Evolutionary conservation across 768 basidiomycete species (phyloP).

Genomic region (Goffeauzyma gilvescens): DNA sequence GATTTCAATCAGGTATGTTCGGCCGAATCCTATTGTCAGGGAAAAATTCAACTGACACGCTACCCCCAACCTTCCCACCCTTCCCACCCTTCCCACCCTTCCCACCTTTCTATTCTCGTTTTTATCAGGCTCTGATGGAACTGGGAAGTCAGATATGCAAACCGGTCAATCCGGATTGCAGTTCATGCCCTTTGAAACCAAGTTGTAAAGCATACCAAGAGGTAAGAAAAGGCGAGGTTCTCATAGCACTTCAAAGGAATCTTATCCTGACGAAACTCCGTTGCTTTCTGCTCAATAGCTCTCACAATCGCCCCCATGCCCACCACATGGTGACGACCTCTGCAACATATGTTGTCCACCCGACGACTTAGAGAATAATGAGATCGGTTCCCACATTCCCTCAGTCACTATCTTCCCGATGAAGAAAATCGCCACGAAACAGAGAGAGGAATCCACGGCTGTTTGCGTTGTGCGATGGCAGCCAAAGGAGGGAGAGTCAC

Average conservation of each 20-base stretch:
- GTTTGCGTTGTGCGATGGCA: slow-evolving; percentile 75
- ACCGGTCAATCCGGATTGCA: slow-evolving; percentile 58
- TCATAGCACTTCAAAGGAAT: too few species aligned
- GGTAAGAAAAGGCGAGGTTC: slow-evolving; percentile 15
- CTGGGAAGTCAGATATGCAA: slow-evolving; percentile 85
- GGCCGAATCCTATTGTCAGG: too few species aligned
- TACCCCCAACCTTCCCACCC: too few species aligned
- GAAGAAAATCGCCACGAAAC: slow-evolving; percentile 62
- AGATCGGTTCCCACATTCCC: slow-evolving; percentile 11
- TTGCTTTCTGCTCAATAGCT: not conserved
- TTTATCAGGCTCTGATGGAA: slow-evolving; percentile 70
- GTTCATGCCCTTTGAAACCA: slow-evolving; percentile 47
- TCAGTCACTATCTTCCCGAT: slow-evolving; percentile 66
- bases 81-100: too few species aligned
- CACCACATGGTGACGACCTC: not conserved
- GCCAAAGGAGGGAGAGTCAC: slow-evolving; percentile 29
- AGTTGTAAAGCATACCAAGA: slow-evolving; percentile 50
- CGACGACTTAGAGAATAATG: not conserved
- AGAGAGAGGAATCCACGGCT: slow-evolving; percentile 62
- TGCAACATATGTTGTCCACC: slow-evolving; percentile 20
- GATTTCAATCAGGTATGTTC: slow-evolving; percentile 48
- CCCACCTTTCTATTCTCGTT: not conserved
- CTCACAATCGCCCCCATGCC: slow-evolving; percentile 1
- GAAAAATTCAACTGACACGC: too few species aligned
- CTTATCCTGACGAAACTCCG: not conserved